These are phyloP conservation scores for Nelumbo lutea DNA, from an alignment of 164 flowering plant species.

Conservation along the genomic window DNA sequence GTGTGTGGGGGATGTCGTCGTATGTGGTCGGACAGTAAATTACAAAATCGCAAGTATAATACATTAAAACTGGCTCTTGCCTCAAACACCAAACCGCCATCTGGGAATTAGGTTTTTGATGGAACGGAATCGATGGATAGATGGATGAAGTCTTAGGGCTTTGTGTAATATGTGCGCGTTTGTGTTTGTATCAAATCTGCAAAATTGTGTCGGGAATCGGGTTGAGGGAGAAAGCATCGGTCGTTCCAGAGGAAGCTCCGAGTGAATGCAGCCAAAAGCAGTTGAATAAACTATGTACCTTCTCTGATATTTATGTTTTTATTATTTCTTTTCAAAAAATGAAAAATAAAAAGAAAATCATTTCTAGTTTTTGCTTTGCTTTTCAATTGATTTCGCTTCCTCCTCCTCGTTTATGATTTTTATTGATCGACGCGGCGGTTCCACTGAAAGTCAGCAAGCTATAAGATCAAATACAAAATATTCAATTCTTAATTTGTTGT, in stretches of 20 bases:
- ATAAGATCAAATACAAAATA: not conserved
- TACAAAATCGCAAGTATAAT: too few species aligned
- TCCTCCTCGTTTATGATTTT: too few species aligned
- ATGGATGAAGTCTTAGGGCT: not conserved
- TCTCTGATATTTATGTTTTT: not conserved
- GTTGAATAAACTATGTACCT: not conserved
- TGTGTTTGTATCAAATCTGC: too few species aligned
- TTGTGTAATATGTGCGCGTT: not conserved
- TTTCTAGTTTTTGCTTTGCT: too few species aligned
- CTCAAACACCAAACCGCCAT: too few species aligned
- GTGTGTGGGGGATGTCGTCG: slow-evolving; percentile 6
- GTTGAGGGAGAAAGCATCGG: slow-evolving; percentile 2
- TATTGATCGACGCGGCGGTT: not conserved
- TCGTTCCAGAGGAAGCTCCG: slow-evolving; percentile 7
- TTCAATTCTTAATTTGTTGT: not conserved
- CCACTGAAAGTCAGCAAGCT: not conserved
- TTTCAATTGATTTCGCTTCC: too few species aligned
- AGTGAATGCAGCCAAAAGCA: slow-evolving; percentile 15
- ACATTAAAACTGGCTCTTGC: too few species aligned
- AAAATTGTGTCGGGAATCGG: not conserved
- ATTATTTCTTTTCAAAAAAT: not conserved
- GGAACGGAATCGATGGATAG: too few species aligned
- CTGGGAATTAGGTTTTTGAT: slow-evolving; percentile 1
- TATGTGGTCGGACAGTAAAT: slow-evolving; percentile 2
- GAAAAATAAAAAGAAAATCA: too few species aligned